Evolutionary conservation across 2,329 filamentous ascomycete genomes (phyloP).

Genomic region (Diaporthe humulicola): DNA sequence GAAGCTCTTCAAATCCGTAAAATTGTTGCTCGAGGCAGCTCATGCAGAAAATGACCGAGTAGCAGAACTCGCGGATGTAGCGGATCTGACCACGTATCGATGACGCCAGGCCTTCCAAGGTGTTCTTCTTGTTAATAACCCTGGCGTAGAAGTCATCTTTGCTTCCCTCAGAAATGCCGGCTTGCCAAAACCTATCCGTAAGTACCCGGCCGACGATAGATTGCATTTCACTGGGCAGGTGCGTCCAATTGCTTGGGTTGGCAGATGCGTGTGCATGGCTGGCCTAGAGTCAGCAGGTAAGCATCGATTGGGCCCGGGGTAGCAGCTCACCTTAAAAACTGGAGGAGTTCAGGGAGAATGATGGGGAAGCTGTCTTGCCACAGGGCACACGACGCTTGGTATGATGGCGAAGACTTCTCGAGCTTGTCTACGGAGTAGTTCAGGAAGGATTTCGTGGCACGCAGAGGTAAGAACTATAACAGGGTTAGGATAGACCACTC

Average conservation of each 20-base stretch:
- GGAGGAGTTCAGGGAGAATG: slow-evolving; percentile 87
- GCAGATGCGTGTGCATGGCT: slow-evolving; percentile 93
- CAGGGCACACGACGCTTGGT: slow-evolving; percentile 81
- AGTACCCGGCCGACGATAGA: slow-evolving; percentile 84
- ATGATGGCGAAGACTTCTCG: slow-evolving; percentile 78
- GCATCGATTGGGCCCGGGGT: neutral
- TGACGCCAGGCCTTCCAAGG: slow-evolving; percentile 93
- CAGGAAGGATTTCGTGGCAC: slow-evolving; percentile 92
- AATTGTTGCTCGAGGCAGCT: slow-evolving; percentile 89
- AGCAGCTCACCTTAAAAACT: slow-evolving; percentile 76
- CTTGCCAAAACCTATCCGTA: slow-evolving; percentile 98
- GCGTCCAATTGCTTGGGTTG: slow-evolving; percentile 86
- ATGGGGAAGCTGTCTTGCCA: slow-evolving; percentile 87
- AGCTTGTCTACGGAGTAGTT: slow-evolving; percentile 92
- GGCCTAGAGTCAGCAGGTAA: slow-evolving; percentile 36
- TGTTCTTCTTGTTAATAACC: slow-evolving; percentile 88
- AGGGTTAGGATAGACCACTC: neutral
- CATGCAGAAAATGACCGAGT: slow-evolving; percentile 95
- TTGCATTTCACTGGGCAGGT: slow-evolving; percentile 81
- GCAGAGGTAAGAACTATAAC: slow-evolving; percentile 77
- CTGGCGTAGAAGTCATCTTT: slow-evolving; percentile 97
- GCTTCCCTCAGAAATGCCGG: slow-evolving; percentile 94
- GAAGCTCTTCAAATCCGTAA: slow-evolving; percentile 89
- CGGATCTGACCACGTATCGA: slow-evolving; percentile 90
- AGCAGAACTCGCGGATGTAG: slow-evolving; percentile 91